Percentiles rank a stretch among this genome's conserved stretches.
Evolutionary conservation across 371 early-diverging fungal genomes (phyloP).

Genomic region (Blakeslea trispora): DNA sequence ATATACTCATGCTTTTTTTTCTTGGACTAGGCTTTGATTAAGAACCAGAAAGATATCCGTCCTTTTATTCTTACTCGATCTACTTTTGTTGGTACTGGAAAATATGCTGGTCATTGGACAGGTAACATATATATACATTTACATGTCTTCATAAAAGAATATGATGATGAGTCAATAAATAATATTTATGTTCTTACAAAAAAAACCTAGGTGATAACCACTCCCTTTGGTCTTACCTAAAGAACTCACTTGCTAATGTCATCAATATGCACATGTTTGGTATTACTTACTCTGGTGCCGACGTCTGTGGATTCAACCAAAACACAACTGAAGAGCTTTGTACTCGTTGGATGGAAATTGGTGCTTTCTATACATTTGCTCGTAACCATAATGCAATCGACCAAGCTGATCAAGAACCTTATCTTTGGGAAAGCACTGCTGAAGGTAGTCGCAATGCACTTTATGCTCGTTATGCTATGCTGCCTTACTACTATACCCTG

Average conservation of each 20-base stretch:
- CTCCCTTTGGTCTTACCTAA: slow-evolving; percentile 54
- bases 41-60: slow-evolving; percentile 46
- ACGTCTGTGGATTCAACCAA: slow-evolving; percentile 72
- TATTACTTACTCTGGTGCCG: slow-evolving; percentile 67
- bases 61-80: slow-evolving; percentile 76
- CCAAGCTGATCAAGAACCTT: slow-evolving; percentile 58
- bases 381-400: slow-evolving; percentile 62
- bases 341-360: slow-evolving; percentile 72
- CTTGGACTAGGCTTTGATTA: slow-evolving; percentile 28
- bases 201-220: slow-evolving; percentile 67
- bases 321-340: slow-evolving; percentile 61
- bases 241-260: slow-evolving; percentile 58
- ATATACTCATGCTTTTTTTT: neutral
- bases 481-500: slow-evolving; percentile 71
- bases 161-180: no score
- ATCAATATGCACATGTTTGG: slow-evolving; percentile 71
- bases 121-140: no score
- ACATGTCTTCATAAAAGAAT: no score
- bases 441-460: slow-evolving; percentile 56
- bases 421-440: slow-evolving; percentile 48
- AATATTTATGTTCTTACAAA: no score
- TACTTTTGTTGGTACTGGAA: slow-evolving; percentile 71
- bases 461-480: slow-evolving; percentile 59
- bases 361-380: slow-evolving; percentile 79
- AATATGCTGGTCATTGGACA: slow-evolving; percentile 67